Percentiles rank a stretch among this genome's conserved stretches.
phyloP scores from a whole-genome alignment of 2,329 filamentous ascomycete genomes.

The Stenocarpella maydis region DNA sequence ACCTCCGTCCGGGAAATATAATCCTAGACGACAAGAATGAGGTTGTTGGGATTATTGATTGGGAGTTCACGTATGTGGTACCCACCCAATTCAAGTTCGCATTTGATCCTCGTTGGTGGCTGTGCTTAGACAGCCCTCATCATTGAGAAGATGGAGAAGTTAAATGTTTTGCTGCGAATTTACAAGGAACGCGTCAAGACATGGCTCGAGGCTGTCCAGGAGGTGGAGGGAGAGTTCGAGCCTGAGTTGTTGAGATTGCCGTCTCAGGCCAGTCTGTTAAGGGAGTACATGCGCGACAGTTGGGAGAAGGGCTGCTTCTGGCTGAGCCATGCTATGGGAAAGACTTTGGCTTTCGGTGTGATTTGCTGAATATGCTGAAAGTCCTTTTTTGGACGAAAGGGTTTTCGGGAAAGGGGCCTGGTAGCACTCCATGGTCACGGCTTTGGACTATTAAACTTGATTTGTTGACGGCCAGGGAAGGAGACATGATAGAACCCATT shows the following conservation, averaged over 20 bases:
- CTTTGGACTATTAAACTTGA: constrained; percentile 43
- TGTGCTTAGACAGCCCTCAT: constrained; percentile 44
- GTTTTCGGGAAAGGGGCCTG: constrained; percentile 38
- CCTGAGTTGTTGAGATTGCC: background rate
- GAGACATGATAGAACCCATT: constrained; percentile 42
- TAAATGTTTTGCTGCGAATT: background rate
- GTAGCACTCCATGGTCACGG: constrained; percentile 30
- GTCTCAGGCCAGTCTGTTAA: constrained; percentile 26
- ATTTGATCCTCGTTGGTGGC: constrained; percentile 47
- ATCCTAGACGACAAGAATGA: constrained; percentile 42
- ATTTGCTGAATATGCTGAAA: constrained; percentile 44
- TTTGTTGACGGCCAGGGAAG: constrained; percentile 41
- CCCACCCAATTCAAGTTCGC: constrained; percentile 45
- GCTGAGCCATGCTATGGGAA: constrained; percentile 40
- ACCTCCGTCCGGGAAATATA: constrained; percentile 45
- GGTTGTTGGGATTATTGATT: constrained; percentile 43
- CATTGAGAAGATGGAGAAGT: background rate
- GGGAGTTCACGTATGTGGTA: constrained; percentile 45
- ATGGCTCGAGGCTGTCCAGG: background rate
- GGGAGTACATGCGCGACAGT: constrained; percentile 41
- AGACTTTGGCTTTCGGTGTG: constrained; percentile 42
- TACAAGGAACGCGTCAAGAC: background rate
- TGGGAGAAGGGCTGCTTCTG: constrained; percentile 41
- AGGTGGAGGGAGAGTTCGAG: background rate
- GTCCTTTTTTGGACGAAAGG: constrained; percentile 38